These are phyloP conservation scores for Craspedostauros australis DNA, from an alignment of 108 stramenopile species.

Conservation along the genomic window DNA sequence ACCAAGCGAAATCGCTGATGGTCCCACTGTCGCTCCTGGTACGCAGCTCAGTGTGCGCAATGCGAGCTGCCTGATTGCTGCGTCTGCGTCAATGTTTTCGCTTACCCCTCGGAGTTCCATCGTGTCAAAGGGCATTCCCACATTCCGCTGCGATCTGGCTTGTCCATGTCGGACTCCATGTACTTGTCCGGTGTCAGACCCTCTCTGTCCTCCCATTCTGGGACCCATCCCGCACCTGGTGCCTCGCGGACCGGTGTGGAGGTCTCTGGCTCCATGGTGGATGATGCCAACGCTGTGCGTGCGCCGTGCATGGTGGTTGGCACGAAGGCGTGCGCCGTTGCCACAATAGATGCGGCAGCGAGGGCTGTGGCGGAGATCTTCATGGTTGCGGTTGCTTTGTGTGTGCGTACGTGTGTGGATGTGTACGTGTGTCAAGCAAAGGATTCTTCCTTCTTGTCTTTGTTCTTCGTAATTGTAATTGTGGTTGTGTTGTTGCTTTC, in stretches of 20 bases:
- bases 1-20: no score
- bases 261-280: not conserved
- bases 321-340: slow-evolving; percentile 19
- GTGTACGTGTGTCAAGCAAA: no score
- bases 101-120: slow-evolving; percentile 72
- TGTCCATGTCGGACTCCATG: slow-evolving; percentile 55
- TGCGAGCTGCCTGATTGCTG: not conserved
- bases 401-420: no score
- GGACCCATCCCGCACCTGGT: slow-evolving; percentile 65
- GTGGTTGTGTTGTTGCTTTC: no score
- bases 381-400: slow-evolving; percentile 21
- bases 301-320: slow-evolving; percentile 5
- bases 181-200: slow-evolving; percentile 63
- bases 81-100: not conserved
- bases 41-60: no score
- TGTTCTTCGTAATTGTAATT: no score
- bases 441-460: no score
- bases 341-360: slow-evolving; percentile 10
- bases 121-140: slow-evolving; percentile 87
- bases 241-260: slow-evolving; percentile 48
- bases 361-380: slow-evolving; percentile 28
- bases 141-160: slow-evolving; percentile 67
- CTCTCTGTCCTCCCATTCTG: slow-evolving; percentile 72
- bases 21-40: no score
- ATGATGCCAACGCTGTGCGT: slow-evolving; percentile 2